Percentiles rank a stretch among this genome's conserved stretches.
Evolutionary conservation across 352 stramenopile species (phyloP).

Genomic region (Pseudoperonospora humuli): DNA sequence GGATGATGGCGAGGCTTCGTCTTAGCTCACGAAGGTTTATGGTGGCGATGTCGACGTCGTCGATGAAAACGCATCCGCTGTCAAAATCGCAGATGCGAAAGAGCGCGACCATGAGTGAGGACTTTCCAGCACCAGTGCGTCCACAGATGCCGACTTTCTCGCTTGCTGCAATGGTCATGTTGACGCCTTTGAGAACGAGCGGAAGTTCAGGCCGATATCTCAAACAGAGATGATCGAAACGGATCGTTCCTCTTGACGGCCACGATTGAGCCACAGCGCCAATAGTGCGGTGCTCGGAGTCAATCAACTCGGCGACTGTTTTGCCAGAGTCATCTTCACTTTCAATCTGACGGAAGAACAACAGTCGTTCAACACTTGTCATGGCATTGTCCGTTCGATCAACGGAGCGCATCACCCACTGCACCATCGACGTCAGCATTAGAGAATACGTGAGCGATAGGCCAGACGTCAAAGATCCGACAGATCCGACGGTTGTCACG

Average conservation of each 20-base stretch:
- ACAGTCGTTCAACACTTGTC: slow-evolving; percentile 28
- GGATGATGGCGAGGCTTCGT: slow-evolving; percentile 36
- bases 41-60: slow-evolving; percentile 65
- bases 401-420: slow-evolving; percentile 23
- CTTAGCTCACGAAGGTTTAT: slow-evolving; percentile 37
- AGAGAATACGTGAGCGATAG: slow-evolving; percentile 30
- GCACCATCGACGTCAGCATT: slow-evolving; percentile 38
- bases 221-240: slow-evolving; percentile 21
- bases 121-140: slow-evolving; percentile 33
- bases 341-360: slow-evolving; percentile 29
- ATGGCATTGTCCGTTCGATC: slow-evolving; percentile 38
- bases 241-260: slow-evolving; percentile 18
- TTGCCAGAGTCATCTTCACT: slow-evolving; percentile 19
- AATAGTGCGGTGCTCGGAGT: no score
- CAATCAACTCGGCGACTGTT: neutral
- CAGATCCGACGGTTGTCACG: slow-evolving; percentile 39
- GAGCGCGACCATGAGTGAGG: slow-evolving; percentile 28
- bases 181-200: slow-evolving; percentile 28
- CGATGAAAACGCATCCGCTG: slow-evolving; percentile 69
- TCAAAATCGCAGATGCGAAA: slow-evolving; percentile 38
- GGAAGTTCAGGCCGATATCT: slow-evolving; percentile 33
- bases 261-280: no score
- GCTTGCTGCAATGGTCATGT: slow-evolving; percentile 21
- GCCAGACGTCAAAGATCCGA: slow-evolving; percentile 19
- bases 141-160: slow-evolving; percentile 51